A percentile compares a stretch with the other conserved stretches of the same genome.
phyloP scores from a whole-genome alignment of 768 basidiomycete species.

The Hebeloma cylindrosporum region DNA sequence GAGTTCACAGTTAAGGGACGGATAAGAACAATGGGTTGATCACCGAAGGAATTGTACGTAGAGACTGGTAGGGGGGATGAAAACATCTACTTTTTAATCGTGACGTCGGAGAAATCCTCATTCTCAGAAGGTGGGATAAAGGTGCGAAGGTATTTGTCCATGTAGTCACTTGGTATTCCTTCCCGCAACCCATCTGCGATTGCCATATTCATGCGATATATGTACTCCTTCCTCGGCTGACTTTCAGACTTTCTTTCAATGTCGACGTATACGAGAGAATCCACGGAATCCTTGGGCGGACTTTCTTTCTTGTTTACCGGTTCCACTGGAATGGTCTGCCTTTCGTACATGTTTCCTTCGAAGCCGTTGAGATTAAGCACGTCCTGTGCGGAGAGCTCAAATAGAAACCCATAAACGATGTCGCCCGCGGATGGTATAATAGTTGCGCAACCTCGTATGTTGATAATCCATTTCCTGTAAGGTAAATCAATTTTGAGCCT shows the following conservation, averaged over 20 bases:
- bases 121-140: conserved; percentile 46
- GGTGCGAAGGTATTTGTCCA: conserved; percentile 43
- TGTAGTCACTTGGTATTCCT: conserved; percentile 41
- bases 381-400: conserved; percentile 40
- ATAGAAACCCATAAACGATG: conserved; percentile 43
- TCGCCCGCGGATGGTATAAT: conserved; percentile 41
- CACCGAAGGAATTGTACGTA: too few species aligned
- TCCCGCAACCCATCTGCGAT: conserved; percentile 40
- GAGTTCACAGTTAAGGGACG: too few species aligned
- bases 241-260: conserved; percentile 30
- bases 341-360: conserved; percentile 40
- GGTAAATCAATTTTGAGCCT: not conserved
- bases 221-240: conserved; percentile 41
- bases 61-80: too few species aligned
- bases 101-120: too few species aligned
- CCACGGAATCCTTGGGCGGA: conserved; percentile 9
- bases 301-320: conserved; percentile 10
- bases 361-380: conserved; percentile 42
- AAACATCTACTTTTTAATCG: too few species aligned
- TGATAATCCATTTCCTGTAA: conserved; percentile 50
- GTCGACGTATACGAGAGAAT: conserved; percentile 45
- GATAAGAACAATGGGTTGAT: too few species aligned
- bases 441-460: conserved; percentile 43
- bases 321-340: conserved; percentile 32
- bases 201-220: conserved; percentile 45